Base-by-base conservation (phyloP, 768 basidiomycete genomes). In the Amanita inopinata region DNA sequence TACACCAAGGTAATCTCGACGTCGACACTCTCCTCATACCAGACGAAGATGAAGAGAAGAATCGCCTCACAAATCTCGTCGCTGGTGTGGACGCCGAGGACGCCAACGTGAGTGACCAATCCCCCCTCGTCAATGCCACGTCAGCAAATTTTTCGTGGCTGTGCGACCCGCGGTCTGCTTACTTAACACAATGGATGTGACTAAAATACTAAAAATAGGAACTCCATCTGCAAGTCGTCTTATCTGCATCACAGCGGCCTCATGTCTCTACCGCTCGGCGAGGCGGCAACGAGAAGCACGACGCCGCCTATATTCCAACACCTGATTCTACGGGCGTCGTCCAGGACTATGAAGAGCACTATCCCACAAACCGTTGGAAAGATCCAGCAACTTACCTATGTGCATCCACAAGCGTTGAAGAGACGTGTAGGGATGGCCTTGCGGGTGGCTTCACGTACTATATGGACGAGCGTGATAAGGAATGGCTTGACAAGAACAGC, bases 381-480 rank as follows among this genome's bases (percentile, higher is more conserved):
- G 88, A 96, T 51, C 82, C 93, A 1, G 58, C 69, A 14, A 73
- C 81, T 0, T 91, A 84, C 57, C 69, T 94, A 43, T 78, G 80
- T 44, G 85, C 81, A 24, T 92, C 90, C 5, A 78, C 85, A 52
- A 89, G 85, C 2, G 78, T 85, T 50, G 96, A 98, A 52, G 90
- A 92, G 50, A 67, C 76, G 6, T 66, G 70, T 51, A 59, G 60
- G 3, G 70, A 65, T 49, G 77, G 75, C 8, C 73, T 91, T 44
- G 64, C 75, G 23, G 78, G 83, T 51, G 83, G 84, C 0, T 84
- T 84, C 61, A 79, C 80, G 1, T 97, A 98, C 56, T 87, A 78
- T 50, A 87, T 97, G 85, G 94, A 99, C 53, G 96, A 98, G 60
- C 81, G 84, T 12, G 94, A 98, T 65, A 80, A 84, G 54, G 84